These are phyloP conservation scores for Boletus rufocinnamomeus DNA, from an alignment of 768 basidiomycete species.

Conservation along the genomic window DNA sequence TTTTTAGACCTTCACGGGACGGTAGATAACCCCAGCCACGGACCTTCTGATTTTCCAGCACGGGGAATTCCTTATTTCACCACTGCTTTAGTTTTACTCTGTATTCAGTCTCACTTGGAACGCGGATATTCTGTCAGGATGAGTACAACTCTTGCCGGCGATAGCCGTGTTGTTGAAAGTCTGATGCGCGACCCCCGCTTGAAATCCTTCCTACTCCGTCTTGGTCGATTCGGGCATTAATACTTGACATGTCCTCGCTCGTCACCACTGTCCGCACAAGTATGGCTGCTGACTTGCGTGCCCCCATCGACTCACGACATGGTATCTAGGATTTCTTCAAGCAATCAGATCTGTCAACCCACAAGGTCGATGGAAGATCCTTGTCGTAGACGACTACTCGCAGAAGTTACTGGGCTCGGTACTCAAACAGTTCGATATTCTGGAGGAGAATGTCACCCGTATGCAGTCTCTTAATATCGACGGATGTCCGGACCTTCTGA, in stretches of 20 bases:
- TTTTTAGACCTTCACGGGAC: conserved; percentile 18
- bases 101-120: conserved; percentile 9
- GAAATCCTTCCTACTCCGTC: neutral
- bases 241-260: conserved; percentile 44
- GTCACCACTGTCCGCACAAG: conserved; percentile 48
- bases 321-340: conserved; percentile 73
- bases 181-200: neutral
- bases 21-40: conserved; percentile 24
- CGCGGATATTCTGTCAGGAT: neutral
- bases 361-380: conserved; percentile 91
- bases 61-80: conserved; percentile 4
- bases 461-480: conserved; percentile 36
- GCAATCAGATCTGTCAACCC: conserved; percentile 87
- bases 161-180: conserved; percentile 15
- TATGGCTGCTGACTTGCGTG: conserved; percentile 30
- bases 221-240: neutral
- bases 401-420: conserved; percentile 82
- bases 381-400: conserved; percentile 93
- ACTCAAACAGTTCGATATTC: conserved; percentile 89
- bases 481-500: conserved; percentile 10
- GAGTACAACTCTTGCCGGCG: neutral
- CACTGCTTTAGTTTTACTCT: conserved; percentile 12
- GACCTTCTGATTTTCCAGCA: conserved; percentile 18
- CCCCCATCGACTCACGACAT: conserved; percentile 2
- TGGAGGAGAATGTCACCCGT: conserved; percentile 97